Percentiles rank a stretch among this genome's conserved stretches.
Conservation (phyloP, 371 early-diverging fungal species). For the Mucor indicus region DNA sequence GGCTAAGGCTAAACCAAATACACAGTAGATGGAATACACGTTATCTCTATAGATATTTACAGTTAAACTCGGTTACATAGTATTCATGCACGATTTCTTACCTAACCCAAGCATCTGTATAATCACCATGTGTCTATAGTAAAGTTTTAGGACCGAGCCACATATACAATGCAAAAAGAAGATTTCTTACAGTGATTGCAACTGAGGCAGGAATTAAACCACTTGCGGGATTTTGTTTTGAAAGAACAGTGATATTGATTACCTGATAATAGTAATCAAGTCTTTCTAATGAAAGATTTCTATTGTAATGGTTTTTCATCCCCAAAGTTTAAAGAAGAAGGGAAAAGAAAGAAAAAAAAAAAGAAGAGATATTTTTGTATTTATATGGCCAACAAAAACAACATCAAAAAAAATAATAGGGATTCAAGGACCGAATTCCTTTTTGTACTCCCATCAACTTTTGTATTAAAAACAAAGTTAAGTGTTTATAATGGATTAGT, state of each 20-base stretch:
- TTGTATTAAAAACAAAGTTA: too few species aligned
- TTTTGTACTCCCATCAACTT: too few species aligned
- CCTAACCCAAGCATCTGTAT: slow-evolving; percentile 91
- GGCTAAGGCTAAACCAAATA: slow-evolving; percentile 83
- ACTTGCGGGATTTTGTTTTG: slow-evolving; percentile 75
- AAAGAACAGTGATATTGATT: slow-evolving; percentile 70
- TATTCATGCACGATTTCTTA: slow-evolving; percentile 34
- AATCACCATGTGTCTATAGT: slow-evolving; percentile 70
- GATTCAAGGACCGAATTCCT: too few species aligned
- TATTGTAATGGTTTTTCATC: slow-evolving; percentile 1
- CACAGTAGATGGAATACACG: slow-evolving; percentile 86
- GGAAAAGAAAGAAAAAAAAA: background rate
- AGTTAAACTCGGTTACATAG: background rate
- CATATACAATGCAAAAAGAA: background rate
- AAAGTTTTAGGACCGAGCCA: background rate
- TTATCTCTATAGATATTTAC: slow-evolving; percentile 66
- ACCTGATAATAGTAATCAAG: slow-evolving; percentile 78
- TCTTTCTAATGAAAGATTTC: slow-evolving; percentile 28
- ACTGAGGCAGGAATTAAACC: slow-evolving; percentile 88
- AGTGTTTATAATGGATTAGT: too few species aligned
- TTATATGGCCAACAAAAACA: too few species aligned
- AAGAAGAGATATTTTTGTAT: background rate
- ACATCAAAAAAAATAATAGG: too few species aligned
- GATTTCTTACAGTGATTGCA: slow-evolving; percentile 64
- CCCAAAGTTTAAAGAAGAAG: background rate